Base-by-base conservation (phyloP, 2,329 filamentous ascomycete genomes). In the Penicillium sp. region DNA sequence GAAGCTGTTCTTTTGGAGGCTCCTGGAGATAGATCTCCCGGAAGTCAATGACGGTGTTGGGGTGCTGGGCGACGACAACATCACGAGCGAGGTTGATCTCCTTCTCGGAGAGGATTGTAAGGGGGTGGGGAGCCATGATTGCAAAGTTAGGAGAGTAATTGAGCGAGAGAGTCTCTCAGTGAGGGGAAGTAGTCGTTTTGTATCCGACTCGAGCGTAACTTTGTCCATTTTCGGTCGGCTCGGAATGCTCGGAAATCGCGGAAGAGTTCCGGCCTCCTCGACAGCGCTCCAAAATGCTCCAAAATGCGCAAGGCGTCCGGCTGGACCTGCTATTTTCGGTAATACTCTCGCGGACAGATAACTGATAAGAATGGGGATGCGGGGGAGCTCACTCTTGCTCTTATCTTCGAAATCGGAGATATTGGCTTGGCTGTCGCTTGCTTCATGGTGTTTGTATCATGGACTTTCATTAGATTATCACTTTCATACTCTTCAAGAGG, bases 21-120 rank as follows among this genome's bases (percentile, higher is more conserved):
- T 85, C 83, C 38, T 82, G 75, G 0, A 85, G 74, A 63, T 76
- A 84, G 30, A 85, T 85, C 63, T 83, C 81, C 1, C 83, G 77
- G 67, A 85, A 85, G 52, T 75, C 72, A 26, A 77, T 71, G 26
- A 76, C 68, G 4, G 71, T 71, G 45, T 70, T 61, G 3, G 74
- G 71, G 45, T 76, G 71, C 11, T 65, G 63, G 3, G 68, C 70
- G 21, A 70, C 56, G 31, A 77, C 67, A 11, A 76, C 66, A 54
- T 76, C 73, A 47, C 75, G 74, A n/a, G 75, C 75, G 29, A 70
- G 45, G 53, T 75, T 75, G 44, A 70, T 75, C 63, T 77, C 75
- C 31, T 66, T 67, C 50, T 70, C 69, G 11, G 74, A 75, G 65
- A 77, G 74, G 49, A 73, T 73, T 29, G 72, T 65, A 9, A 77